Evolutionary conservation across 805 yeast species (phyloP).

Genomic region (Hanseniaspora mollemarum): DNA sequence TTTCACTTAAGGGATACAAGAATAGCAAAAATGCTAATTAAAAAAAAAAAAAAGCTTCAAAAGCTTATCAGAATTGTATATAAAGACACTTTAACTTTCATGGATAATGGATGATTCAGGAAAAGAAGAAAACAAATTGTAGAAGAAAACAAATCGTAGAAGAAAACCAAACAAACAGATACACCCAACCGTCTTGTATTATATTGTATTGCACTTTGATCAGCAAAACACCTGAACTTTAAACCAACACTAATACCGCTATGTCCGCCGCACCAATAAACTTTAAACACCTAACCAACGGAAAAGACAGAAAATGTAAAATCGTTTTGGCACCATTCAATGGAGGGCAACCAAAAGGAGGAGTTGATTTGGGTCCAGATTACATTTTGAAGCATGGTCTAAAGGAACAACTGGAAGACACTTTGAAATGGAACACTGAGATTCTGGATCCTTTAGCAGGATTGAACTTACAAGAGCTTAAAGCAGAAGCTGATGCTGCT

Average conservation of each 20-base stretch:
- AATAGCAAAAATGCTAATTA: background rate
- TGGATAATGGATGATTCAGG: too few relatives aligned
- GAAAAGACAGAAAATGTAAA: constrained; percentile 36
- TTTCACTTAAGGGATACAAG: constrained; percentile 13
- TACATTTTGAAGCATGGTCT: constrained; percentile 65
- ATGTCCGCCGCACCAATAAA: background rate
- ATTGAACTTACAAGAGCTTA: constrained; percentile 35
- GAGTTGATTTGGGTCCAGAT: constrained; percentile 91
- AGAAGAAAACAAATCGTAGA: too few relatives aligned
- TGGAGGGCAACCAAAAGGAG: constrained; percentile 90
- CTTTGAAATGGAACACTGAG: constrained; percentile 58
- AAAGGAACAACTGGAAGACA: constrained; percentile 42
- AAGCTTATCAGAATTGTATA: too few relatives aligned
- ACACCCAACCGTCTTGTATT: too few relatives aligned
- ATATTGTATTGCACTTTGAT: too few relatives aligned
- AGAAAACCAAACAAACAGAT: too few relatives aligned
- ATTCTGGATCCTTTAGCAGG: constrained; percentile 45
- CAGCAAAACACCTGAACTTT: too few relatives aligned
- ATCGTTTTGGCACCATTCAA: constrained; percentile 83
- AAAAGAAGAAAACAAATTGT: too few relatives aligned
- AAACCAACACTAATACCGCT: too few relatives aligned
- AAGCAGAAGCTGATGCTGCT: constrained; percentile 25
- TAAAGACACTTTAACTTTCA: too few relatives aligned
- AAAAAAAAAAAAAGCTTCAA: background rate
- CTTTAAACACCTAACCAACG: constrained; percentile 28